Evolutionary conservation across 225 moss, liverwort and hornwort species (phyloP).

Genomic region (Anthoceros angustus): DNA sequence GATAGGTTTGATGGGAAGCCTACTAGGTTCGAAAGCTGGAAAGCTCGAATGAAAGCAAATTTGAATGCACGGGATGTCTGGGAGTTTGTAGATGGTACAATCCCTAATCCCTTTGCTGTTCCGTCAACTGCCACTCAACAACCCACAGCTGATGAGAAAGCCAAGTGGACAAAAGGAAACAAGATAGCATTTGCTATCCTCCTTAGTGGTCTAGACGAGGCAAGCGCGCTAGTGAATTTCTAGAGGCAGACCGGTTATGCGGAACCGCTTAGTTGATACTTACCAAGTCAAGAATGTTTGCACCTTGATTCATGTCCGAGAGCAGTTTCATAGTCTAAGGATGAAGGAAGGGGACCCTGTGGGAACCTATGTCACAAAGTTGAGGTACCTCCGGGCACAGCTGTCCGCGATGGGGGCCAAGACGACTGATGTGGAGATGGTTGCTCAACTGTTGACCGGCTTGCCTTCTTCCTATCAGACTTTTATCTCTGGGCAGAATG

Average conservation of each 20-base stretch:
- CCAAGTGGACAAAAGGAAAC: background rate
- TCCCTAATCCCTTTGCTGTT: background rate
- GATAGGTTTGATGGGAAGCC: background rate
- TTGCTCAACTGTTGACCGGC: background rate
- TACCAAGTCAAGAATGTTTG: background rate
- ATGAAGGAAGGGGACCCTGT: background rate
- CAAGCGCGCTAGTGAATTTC: background rate
- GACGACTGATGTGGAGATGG: background rate
- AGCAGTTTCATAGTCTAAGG: background rate
- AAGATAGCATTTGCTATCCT: background rate
- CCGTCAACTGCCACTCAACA: background rate
- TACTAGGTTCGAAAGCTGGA: background rate
- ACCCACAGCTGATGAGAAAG: background rate
- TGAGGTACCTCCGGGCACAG: conserved; percentile 3
- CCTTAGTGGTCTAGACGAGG: background rate
- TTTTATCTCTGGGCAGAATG: background rate
- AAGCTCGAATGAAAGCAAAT: background rate
- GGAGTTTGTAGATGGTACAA: background rate
- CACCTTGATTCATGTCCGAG: background rate
- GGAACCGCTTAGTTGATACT: background rate
- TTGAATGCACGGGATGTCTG: background rate
- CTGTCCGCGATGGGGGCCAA: background rate
- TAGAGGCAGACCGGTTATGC: background rate
- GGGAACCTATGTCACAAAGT: background rate
- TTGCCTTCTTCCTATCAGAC: background rate